These are phyloP conservation scores for Globisporangium heterothallicum DNA, from an alignment of 352 stramenopile species.

Conservation along the genomic window DNA sequence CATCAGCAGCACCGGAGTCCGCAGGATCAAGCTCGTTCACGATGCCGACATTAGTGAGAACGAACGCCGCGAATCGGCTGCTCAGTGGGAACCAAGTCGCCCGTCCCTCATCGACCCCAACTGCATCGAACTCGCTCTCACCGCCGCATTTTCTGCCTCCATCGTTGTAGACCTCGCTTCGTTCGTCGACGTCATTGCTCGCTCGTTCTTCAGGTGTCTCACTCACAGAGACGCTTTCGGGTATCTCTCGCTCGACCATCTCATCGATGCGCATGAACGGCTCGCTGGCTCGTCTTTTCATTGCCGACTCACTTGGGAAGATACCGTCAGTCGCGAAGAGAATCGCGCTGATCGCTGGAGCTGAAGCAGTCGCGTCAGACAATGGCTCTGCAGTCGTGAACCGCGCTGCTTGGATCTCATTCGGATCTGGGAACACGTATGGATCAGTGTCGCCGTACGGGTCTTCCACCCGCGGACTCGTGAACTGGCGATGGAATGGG, in stretches of 20 bases:
- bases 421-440: background rate
- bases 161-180: slow-evolving; percentile 6
- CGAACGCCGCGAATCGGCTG: background rate
- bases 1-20: no score
- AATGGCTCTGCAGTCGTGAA: background rate
- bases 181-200: background rate
- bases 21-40: background rate
- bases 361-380: slow-evolving; percentile 22
- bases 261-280: background rate
- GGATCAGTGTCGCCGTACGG: slow-evolving; percentile 5
- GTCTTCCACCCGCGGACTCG: slow-evolving; percentile 3
- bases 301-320: background rate
- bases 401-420: slow-evolving; percentile 6
- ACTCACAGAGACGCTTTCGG: background rate
- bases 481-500: slow-evolving; percentile 14
- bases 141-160: background rate
- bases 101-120: background rate
- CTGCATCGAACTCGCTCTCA: background rate
- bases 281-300: background rate
- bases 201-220: background rate
- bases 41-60: slow-evolving; percentile 1
- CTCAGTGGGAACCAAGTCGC: background rate
- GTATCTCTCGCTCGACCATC: background rate
- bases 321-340: slow-evolving; percentile 1
- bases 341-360: background rate